A percentile compares a stretch with the other conserved stretches of the same genome.
Evolutionary conservation across 257 asterid species (phyloP).

Genomic region (Solanum clarkiae): DNA sequence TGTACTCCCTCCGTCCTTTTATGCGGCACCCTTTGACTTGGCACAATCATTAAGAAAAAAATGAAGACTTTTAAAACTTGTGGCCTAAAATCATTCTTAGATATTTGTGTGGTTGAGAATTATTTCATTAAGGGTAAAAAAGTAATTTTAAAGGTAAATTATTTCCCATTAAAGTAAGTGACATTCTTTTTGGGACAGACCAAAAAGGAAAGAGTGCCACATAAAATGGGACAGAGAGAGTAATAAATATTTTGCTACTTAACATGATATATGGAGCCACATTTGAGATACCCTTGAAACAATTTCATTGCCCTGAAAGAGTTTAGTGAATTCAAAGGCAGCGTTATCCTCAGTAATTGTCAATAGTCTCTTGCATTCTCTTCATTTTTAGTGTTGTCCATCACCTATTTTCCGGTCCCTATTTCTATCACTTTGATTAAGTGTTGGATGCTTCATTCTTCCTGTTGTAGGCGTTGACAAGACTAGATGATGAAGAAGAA

Average conservation of each 20-base stretch:
- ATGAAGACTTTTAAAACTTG: too few relatives aligned
- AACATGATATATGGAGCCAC: neutral
- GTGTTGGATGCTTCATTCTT: conserved; percentile 38
- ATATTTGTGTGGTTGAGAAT: too few relatives aligned
- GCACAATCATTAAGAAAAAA: too few relatives aligned
- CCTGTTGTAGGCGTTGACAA: conserved; percentile 70
- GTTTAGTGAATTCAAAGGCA: neutral
- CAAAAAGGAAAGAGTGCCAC: too few relatives aligned
- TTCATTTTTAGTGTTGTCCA: conserved; percentile 4
- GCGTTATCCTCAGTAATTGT: neutral
- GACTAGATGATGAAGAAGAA: conserved; percentile 83
- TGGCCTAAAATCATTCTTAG: too few relatives aligned
- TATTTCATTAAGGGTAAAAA: too few relatives aligned
- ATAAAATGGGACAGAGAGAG: too few relatives aligned
- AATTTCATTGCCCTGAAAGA: neutral
- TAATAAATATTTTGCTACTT: neutral
- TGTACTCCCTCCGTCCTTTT: neutral
- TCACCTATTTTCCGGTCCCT: conserved; percentile 9
- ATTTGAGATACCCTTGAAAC: neutral
- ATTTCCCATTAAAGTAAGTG: too few relatives aligned
- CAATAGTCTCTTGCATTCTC: conserved; percentile 3
- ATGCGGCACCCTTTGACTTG: too few relatives aligned
- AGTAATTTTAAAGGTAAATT: too few relatives aligned
- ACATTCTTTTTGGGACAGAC: too few relatives aligned
- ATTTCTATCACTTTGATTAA: conserved; percentile 20